Percentiles rank a stretch among this genome's conserved stretches.
Evolutionary conservation across 2,329 filamentous ascomycete species (phyloP).

Genomic region (Coniella vitis): DNA sequence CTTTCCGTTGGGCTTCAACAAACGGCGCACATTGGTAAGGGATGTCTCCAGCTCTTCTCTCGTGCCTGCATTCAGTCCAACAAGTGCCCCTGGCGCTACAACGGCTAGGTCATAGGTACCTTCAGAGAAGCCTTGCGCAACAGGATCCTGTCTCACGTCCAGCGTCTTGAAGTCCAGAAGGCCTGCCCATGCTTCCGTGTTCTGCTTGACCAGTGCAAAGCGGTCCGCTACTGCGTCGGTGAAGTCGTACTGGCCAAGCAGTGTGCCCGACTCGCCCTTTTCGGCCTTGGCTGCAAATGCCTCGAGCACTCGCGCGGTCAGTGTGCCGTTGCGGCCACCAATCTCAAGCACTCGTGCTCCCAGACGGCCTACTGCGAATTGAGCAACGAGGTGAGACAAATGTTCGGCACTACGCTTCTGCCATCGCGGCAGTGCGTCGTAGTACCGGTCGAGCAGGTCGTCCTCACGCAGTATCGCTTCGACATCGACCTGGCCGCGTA

Average conservation of each 20-base stretch:
- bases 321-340: background rate
- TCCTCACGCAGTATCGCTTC: constrained; percentile 28
- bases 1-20: constrained; percentile 30
- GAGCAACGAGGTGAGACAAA: background rate
- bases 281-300: background rate
- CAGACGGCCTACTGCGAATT: constrained; percentile 17
- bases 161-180: constrained; percentile 23
- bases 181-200: constrained; percentile 20
- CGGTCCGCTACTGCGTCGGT: constrained; percentile 33
- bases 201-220: constrained; percentile 28
- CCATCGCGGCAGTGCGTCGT: constrained; percentile 19
- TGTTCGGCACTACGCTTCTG: constrained; percentile 18
- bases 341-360: constrained; percentile 14
- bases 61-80: no score
- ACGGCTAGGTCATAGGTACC: constrained; percentile 25
- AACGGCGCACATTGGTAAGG: constrained; percentile 20
- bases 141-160: constrained; percentile 23
- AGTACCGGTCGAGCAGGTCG: constrained; percentile 27
- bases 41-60: constrained; percentile 14
- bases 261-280: background rate
- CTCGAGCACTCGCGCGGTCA: background rate
- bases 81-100: constrained; percentile 14
- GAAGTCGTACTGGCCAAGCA: constrained; percentile 28
- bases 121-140: constrained; percentile 24
- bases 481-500: constrained; percentile 26